These are phyloP conservation scores for Corallochytrium limacisporum DNA, from an alignment of 78 protist genomes.

Conservation along the genomic window DNA sequence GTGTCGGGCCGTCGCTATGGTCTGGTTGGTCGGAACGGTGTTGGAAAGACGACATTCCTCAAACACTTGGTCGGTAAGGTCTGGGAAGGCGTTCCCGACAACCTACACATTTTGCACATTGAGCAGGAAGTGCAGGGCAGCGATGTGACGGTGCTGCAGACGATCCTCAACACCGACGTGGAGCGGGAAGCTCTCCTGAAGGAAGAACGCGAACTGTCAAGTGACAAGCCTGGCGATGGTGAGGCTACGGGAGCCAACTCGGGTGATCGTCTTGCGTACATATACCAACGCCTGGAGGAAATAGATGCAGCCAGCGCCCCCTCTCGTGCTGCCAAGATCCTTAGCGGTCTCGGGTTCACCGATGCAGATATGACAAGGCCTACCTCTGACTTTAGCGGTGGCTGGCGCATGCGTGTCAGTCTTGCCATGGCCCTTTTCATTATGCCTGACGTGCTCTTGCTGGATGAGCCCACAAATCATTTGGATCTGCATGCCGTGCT, in stretches of 20 bases:
- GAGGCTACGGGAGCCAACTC: no score
- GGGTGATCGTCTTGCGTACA: background rate
- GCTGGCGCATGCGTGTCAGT: slow-evolving; percentile 91
- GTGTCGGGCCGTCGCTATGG: slow-evolving; percentile 9
- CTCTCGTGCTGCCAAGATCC: slow-evolving; percentile 18
- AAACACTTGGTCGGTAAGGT: slow-evolving; percentile 6
- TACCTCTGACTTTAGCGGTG: slow-evolving; percentile 61
- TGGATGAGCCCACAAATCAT: slow-evolving; percentile 71
- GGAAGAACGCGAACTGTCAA: no score
- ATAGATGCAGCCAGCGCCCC: slow-evolving; percentile 15
- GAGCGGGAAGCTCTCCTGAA: background rate
- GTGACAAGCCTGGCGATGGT: no score
- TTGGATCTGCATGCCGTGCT: slow-evolving; percentile 66
- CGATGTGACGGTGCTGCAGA: slow-evolving; percentile 5
- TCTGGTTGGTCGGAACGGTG: slow-evolving; percentile 15
- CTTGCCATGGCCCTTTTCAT: slow-evolving; percentile 82
- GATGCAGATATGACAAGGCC: slow-evolving; percentile 21
- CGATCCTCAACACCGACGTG: background rate
- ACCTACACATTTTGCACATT: slow-evolving; percentile 33
- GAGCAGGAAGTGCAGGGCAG: slow-evolving; percentile 50
- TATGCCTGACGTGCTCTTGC: slow-evolving; percentile 65
- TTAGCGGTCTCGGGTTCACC: slow-evolving; percentile 67
- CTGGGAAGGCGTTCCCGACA: slow-evolving; percentile 5
- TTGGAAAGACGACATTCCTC: slow-evolving; percentile 12
- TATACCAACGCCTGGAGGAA: slow-evolving; percentile 14